Conservation (phyloP, 371 early-diverging fungal species). For the Rhizopus microsporus region DNA sequence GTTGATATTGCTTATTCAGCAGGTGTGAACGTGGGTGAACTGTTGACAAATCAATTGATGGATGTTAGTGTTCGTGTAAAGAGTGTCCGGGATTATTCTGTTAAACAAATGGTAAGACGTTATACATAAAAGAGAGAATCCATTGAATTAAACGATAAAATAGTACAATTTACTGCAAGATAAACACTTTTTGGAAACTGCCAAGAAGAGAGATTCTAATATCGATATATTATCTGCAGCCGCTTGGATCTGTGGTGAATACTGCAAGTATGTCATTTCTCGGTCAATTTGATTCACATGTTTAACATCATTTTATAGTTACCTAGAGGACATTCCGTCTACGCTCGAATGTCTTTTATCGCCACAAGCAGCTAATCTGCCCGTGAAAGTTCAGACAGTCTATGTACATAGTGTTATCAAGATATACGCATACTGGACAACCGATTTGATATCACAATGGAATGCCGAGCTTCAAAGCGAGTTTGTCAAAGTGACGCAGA, state of each 20-base stretch:
- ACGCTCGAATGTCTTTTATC: slow-evolving; percentile 61
- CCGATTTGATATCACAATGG: slow-evolving; percentile 60
- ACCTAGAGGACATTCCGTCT: slow-evolving; percentile 50
- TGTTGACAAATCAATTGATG: slow-evolving; percentile 74
- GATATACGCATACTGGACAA: slow-evolving; percentile 70
- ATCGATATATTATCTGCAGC: slow-evolving; percentile 82
- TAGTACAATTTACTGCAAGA: slow-evolving; percentile 64
- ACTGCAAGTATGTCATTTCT: slow-evolving; percentile 51
- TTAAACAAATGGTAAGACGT: slow-evolving; percentile 70
- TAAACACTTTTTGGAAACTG: slow-evolving; percentile 61
- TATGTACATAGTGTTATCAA: slow-evolving; percentile 79
- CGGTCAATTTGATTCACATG: background rate
- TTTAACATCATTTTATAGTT: background rate
- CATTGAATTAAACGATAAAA: background rate
- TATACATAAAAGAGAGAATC: background rate
- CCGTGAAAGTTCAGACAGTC: slow-evolving; percentile 65
- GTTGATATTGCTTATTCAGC: slow-evolving; percentile 75
- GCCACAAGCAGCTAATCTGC: slow-evolving; percentile 56
- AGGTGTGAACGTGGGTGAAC: slow-evolving; percentile 73
- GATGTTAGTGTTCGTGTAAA: slow-evolving; percentile 91
- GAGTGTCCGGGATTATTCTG: slow-evolving; percentile 78
- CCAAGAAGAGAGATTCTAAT: slow-evolving; percentile 65
- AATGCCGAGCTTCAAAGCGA: slow-evolving; percentile 51
- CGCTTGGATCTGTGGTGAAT: slow-evolving; percentile 92
- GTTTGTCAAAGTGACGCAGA: slow-evolving; percentile 52